Conservation (phyloP, 2,329 filamentous ascomycete species). For the Talaromyces sp. region DNA sequence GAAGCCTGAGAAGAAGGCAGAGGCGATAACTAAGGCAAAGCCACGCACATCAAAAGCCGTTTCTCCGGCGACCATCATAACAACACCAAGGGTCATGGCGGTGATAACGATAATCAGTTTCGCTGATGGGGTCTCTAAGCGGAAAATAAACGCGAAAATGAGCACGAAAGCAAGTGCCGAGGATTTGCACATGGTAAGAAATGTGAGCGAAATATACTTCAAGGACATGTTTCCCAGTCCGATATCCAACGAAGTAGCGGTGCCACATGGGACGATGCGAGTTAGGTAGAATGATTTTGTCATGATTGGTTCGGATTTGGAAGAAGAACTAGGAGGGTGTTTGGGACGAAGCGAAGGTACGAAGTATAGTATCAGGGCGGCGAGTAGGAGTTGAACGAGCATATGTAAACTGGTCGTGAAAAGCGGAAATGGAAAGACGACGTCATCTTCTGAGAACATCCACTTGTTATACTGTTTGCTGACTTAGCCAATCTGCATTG, state of each 20-base stretch:
- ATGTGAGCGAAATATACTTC: conserved; percentile 93
- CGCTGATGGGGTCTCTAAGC: conserved; percentile 80
- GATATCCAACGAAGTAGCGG: conserved; percentile 90
- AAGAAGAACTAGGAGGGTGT: conserved; percentile 41
- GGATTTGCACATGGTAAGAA: conserved; percentile 99
- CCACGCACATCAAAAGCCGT: conserved; percentile 80
- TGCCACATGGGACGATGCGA: conserved; percentile 83
- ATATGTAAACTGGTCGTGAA: conserved; percentile 96
- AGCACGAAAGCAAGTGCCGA: conserved; percentile 93
- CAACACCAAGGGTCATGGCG: conserved; percentile 85
- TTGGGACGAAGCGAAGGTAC: conserved; percentile 76
- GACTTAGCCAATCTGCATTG: neutral
- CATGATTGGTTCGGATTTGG: conserved; percentile 56
- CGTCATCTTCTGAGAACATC: conserved; percentile 86
- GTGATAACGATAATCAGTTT: conserved; percentile 81
- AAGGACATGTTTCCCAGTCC: conserved; percentile 92
- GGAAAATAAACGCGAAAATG: conserved; percentile 89
- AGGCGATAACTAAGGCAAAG: conserved; percentile 86
- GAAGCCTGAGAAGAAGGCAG: conserved; percentile 93
- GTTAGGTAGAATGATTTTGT: conserved; percentile 87
- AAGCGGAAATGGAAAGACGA: conserved; percentile 89
- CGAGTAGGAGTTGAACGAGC: conserved; percentile 83
- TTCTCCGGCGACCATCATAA: conserved; percentile 98
- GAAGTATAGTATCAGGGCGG: conserved; percentile 71
- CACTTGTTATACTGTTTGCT: conserved; percentile 86